Evolutionary conservation across 352 stramenopile species (phyloP).

Genomic region (Phytophthora idaei): DNA sequence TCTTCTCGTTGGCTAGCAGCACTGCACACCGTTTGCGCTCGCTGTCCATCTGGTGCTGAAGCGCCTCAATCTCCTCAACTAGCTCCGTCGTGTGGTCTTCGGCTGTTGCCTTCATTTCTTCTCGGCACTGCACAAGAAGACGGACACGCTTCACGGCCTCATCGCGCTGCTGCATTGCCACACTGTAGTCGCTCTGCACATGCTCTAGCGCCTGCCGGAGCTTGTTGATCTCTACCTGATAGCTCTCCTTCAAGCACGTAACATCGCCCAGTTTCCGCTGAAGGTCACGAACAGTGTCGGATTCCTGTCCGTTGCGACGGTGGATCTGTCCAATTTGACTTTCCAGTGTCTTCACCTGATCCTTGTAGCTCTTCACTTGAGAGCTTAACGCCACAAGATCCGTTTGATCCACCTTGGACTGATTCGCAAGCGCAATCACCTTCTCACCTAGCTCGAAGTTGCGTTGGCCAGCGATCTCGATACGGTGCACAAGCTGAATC

Average conservation of each 20-base stretch:
- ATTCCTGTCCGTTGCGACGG: constrained; percentile 30
- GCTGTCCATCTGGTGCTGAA: constrained; percentile 68
- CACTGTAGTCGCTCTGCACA: constrained; percentile 47
- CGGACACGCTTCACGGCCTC: constrained; percentile 63
- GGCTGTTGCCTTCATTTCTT: constrained; percentile 67
- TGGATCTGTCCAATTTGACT: constrained; percentile 41
- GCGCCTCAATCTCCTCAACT: constrained; percentile 71
- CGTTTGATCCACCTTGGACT: constrained; percentile 65
- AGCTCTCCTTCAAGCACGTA: constrained; percentile 55
- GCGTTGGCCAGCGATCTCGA: constrained; percentile 53
- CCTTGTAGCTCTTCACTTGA: constrained; percentile 72
- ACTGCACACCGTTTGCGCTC: constrained; percentile 69
- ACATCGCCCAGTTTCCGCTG: constrained; percentile 48
- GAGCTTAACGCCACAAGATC: constrained; percentile 62
- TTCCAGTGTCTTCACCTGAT: constrained; percentile 53
- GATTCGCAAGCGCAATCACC: constrained; percentile 54
- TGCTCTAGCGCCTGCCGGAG: constrained; percentile 47
- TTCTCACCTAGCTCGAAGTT: constrained; percentile 72
- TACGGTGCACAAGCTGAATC: constrained; percentile 51
- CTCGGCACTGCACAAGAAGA: constrained; percentile 61
- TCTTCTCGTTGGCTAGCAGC: constrained; percentile 74
- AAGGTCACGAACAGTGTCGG: constrained; percentile 43
- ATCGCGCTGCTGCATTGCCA: constrained; percentile 58
- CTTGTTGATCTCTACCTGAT: constrained; percentile 58
- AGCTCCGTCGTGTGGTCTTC: constrained; percentile 69